phyloP scores from a whole-genome alignment of 2,329 filamentous ascomycete genomes.

The Pseudogymnoascus sp. region DNA sequence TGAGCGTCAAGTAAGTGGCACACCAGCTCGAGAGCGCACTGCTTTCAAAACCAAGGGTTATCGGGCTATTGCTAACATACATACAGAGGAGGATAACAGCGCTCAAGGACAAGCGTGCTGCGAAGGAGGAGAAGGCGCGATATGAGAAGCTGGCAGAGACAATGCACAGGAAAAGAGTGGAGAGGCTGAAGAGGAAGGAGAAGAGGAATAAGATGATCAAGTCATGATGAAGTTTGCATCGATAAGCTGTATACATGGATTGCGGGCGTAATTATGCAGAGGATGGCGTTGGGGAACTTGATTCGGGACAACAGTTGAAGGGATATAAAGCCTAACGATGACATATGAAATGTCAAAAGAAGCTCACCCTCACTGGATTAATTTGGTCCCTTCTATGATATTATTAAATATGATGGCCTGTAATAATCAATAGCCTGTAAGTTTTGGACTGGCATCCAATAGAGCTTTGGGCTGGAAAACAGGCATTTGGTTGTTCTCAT shows the following conservation, averaged over 20 bases:
- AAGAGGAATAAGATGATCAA: conserved; percentile 85
- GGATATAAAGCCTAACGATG: conserved; percentile 3
- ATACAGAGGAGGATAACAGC: conserved; percentile 64
- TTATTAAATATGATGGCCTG: neutral
- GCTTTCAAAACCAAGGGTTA: neutral
- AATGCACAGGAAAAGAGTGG: conserved; percentile 94
- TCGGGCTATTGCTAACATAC: conserved; percentile 10
- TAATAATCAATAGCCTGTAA: neutral
- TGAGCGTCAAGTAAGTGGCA: conserved; percentile 62
- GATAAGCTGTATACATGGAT: conserved; percentile 9
- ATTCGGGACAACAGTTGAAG: neutral
- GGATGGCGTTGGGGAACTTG: conserved; percentile 16
- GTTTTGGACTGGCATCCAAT: neutral
- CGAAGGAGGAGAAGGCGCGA: conserved; percentile 86
- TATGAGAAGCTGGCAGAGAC: conserved; percentile 94
- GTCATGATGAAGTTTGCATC: conserved; percentile 39
- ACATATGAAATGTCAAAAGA: conserved; percentile 3
- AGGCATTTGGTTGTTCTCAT: neutral
- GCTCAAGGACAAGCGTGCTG: conserved; percentile 77
- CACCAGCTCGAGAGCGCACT: neutral
- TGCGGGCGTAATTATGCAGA: conserved; percentile 13
- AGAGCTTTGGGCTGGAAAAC: neutral
- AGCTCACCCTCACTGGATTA: conserved; percentile 1
- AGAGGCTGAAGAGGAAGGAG: conserved; percentile 87
- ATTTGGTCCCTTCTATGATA: neutral